Base-by-base conservation (phyloP, 225 moss, liverwort and hornwort genomes). In the Sphagnum tenellum region DNA sequence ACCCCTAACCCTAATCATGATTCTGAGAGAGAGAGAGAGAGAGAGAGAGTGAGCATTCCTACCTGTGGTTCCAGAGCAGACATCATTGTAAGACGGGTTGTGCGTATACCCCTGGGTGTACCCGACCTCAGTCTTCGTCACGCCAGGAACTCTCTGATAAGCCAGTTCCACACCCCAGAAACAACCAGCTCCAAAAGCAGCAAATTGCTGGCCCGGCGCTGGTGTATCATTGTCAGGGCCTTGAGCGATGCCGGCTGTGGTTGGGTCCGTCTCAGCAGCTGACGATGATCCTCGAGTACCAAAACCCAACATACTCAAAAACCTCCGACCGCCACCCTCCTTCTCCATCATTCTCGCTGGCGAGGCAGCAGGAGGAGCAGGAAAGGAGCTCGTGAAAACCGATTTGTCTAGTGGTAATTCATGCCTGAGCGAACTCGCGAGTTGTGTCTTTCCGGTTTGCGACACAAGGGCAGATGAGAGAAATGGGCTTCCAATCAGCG, bases 161-260 rank as follows among this genome's bases (percentile, higher is more conserved):
- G 83, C 92, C 45, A 92, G 82, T 76, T 92, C 92, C 55, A 87
- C 87, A 5, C 92, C 92, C 92, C 92, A 92, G 47, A 92, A 92
- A 64, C 92, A 92, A 12, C 92, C 89, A 1, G 85, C 92, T n/a
- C 92, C 92, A 13, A 92, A 92, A 2, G 72, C 74, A 3, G 92
- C 92, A 10, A 92, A 87, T 69, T 81, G 74, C 63, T 76, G 73
- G 53, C 89, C 92, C 3, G 84, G 67, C 9, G 63, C 64, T 5
- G 87, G 82, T 12, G 72, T 74, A 58, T 92, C 89, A 54, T 87
- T 83, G 45, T 87, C 87, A 5, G 87, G 85, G 3, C 76, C 74
- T 13, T 73, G 76, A 3, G 74, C 74, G 12, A 75, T 79, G 63
- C 74, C 75, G 13, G 67, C 67, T 62, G 79, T 70, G 2, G 60